phyloP scores from a whole-genome alignment of 2,329 filamentous ascomycete genomes.

The Alternaria longipes region DNA sequence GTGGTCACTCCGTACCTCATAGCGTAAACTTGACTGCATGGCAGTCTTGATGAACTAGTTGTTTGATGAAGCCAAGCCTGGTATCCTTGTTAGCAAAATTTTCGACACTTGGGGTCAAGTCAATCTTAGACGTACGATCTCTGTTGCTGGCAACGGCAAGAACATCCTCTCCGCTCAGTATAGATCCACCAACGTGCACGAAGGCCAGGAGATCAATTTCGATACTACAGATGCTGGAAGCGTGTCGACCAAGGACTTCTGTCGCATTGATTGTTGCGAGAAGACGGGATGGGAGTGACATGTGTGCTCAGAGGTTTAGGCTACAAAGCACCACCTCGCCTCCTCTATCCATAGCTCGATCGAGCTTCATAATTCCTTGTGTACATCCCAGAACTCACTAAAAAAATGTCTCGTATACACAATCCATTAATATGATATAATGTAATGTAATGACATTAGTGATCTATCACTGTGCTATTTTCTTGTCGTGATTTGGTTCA shows the following conservation, averaged over 20 bases:
- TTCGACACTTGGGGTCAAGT: not conserved
- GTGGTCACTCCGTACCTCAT: not conserved
- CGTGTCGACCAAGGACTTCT: not conserved
- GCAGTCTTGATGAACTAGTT: not conserved
- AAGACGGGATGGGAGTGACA: not conserved
- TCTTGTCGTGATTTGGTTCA: too few species aligned
- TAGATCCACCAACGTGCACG: not conserved
- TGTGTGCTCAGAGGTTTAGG: constrained; percentile 1
- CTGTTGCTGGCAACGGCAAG: not conserved
- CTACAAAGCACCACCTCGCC: not conserved
- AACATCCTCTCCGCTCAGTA: not conserved
- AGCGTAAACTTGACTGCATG: not conserved
- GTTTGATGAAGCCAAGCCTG: not conserved
- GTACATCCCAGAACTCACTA: not conserved
- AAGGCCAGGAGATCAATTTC: not conserved
- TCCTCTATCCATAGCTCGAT: not conserved
- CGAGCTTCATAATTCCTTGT: not conserved
- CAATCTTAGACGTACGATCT: not conserved
- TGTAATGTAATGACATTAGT: not conserved
- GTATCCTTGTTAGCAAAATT: not conserved
- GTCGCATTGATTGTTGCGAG: not conserved
- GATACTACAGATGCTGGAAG: not conserved
- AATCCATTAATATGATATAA: not conserved
- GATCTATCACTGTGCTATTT: not conserved
- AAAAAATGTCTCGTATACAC: not conserved